Percentiles rank a stretch among this genome's conserved stretches.
Evolutionary conservation across 208 protist genomes (phyloP).

Genomic region (Acanthamoeba polyphaga): DNA sequence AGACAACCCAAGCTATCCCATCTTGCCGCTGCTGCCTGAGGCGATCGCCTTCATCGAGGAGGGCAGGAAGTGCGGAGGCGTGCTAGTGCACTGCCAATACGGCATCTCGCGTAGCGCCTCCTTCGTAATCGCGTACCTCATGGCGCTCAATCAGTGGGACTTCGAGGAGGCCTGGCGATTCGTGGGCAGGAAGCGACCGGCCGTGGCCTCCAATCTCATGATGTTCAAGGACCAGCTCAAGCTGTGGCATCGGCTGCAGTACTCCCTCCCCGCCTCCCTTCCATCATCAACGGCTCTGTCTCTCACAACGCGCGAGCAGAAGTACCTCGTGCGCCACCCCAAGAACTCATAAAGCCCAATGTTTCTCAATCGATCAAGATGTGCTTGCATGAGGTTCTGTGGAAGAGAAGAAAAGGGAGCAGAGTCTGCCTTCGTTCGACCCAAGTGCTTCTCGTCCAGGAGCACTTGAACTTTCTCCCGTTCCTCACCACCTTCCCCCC

Average conservation of each 20-base stretch:
- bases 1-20: constrained; percentile 28
- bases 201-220: constrained; percentile 35
- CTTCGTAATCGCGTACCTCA: constrained; percentile 63
- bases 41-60: constrained; percentile 51
- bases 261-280: not conserved
- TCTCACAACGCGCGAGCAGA: constrained; percentile 6
- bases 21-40: constrained; percentile 34
- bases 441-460: not conserved
- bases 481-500: not conserved
- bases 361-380: not conserved
- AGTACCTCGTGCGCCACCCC: not conserved
- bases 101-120: constrained; percentile 59
- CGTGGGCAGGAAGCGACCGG: not conserved
- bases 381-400: not conserved
- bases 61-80: constrained; percentile 8
- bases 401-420: not conserved
- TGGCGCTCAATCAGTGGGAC: constrained; percentile 14
- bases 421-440: not conserved
- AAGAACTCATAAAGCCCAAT: not conserved
- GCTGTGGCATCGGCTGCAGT: not conserved
- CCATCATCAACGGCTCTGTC: not conserved
- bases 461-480: not conserved
- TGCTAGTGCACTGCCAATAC: constrained; percentile 35
- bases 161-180: constrained; percentile 14
- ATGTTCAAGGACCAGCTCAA: constrained; percentile 19